Evolutionary conservation across 129 eudicot species (phyloP), one percentile per base, ranked within the genome.

Genomic region (Centella asiatica): DNA sequence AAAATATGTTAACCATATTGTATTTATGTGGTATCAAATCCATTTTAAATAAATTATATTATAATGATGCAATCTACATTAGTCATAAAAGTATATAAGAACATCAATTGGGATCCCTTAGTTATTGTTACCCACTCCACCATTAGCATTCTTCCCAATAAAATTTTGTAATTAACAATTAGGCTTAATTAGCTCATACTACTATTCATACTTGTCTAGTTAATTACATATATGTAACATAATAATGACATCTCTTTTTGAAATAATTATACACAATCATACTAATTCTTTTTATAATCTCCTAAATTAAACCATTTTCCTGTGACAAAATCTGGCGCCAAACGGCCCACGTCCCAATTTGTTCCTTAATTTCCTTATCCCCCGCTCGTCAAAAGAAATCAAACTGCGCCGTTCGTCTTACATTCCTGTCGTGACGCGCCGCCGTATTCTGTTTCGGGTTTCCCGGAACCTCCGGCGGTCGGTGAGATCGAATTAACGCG

Each of bases 401-500:
- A 74, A 89, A 85, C 74, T 84, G 74, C 72, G 81, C 65, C 69
- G 78, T 65, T 28, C 64, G 49, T 56, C 64, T 65, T 31, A 63
- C 67, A 49, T 65, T 44, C 24, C 24, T 65, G 50, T 22, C 45
- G 33, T 7, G 57, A 22, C 44, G 23, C 65, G 79, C 22, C 18
- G 48, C 52, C 68, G 77, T 58, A 31, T 62, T 73, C 29, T 66
- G 69, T 20, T 47, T 62, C 59, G 20, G 23, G 0, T 66, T 37
- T 29, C 81, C 76, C 19, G 85, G 79, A 3, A 83, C 69, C 44
- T 44, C 80, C 24, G 97, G 97, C 25, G 97, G 97, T 12, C 72
- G 69, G 4, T 68, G 51, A 1, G 89, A 66, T 77, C 97, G 74
- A 0, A 90, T 74, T 18, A 90, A 75, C 1, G 97, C 97, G 55